Percentiles rank a stretch among this genome's conserved stretches.
These are phyloP conservation scores for Clausena lansium DNA, from an alignment of 345 rosid genomes.

Conservation along the genomic window DNA sequence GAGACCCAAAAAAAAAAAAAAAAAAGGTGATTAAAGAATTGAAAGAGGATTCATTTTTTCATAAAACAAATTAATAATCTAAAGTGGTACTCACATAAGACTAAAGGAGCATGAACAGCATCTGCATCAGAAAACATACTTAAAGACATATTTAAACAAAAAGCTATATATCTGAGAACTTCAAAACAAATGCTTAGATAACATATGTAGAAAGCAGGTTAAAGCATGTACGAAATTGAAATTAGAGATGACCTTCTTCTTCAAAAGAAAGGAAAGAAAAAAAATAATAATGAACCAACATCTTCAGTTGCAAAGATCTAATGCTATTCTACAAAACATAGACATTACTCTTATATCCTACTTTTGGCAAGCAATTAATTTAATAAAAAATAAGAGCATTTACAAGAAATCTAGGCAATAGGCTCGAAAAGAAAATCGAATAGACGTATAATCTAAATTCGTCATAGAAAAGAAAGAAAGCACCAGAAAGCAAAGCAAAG, in stretches of 20 bases:
- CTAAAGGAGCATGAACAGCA: slow-evolving; percentile 14
- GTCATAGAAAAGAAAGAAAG: background rate
- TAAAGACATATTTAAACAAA: background rate
- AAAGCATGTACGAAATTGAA: background rate
- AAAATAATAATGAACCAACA: background rate
- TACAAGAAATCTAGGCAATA: background rate
- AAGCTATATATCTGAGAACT: background rate
- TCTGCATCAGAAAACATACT: background rate
- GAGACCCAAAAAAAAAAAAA: background rate
- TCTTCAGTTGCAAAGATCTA: background rate
- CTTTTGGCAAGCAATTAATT: background rate
- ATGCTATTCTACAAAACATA: background rate
- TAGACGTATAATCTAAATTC: background rate
- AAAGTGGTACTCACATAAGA: slow-evolving; percentile 6
- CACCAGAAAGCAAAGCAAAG: background rate
- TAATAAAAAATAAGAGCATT: background rate
- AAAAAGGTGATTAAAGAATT: background rate
- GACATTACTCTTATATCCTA: background rate
- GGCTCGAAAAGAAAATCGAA: background rate
- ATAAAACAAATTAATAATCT: slow-evolving; percentile 1
- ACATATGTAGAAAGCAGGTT: background rate
- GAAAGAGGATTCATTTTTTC: background rate
- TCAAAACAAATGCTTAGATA: background rate
- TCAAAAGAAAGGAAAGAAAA: background rate
- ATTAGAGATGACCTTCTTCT: background rate